Evolutionary conservation across 345 rosid genomes (phyloP).

Genomic region (Rhodamnia argentea): DNA sequence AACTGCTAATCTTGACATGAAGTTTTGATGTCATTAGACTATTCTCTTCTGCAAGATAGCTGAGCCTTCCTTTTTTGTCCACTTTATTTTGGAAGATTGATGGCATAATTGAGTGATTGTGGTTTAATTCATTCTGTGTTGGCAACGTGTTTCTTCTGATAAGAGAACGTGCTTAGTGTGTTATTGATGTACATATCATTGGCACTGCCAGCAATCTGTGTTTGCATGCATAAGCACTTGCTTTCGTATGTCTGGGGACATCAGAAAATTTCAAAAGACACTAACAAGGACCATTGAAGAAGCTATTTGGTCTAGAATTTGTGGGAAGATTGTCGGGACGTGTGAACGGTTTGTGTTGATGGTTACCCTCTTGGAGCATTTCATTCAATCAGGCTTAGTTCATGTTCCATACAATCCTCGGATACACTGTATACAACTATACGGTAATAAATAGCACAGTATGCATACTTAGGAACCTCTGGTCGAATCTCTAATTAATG

Average conservation of each 20-base stretch:
- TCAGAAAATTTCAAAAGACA: neutral
- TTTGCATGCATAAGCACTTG: neutral
- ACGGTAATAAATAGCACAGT: neutral
- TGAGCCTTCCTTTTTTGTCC: neutral
- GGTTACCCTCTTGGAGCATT: neutral
- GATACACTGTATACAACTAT: neutral
- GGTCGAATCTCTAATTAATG: neutral
- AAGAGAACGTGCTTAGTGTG: neutral
- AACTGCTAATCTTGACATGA: neutral
- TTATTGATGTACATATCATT: neutral
- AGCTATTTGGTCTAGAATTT: neutral
- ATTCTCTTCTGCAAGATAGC: neutral
- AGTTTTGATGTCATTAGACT: neutral
- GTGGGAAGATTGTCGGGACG: neutral
- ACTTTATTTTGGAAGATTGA: neutral
- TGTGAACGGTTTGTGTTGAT: neutral
- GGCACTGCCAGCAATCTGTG: neutral
- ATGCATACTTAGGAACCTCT: neutral
- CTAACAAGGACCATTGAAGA: neutral
- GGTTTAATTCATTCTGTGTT: neutral
- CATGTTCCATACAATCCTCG: neutral
- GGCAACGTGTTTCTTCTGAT: neutral
- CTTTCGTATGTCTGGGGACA: neutral
- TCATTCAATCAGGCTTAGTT: neutral
- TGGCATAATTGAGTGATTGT: neutral